Evolutionary conservation across 345 rosid genomes (phyloP).

Genomic region (Citrus reticulata): DNA sequence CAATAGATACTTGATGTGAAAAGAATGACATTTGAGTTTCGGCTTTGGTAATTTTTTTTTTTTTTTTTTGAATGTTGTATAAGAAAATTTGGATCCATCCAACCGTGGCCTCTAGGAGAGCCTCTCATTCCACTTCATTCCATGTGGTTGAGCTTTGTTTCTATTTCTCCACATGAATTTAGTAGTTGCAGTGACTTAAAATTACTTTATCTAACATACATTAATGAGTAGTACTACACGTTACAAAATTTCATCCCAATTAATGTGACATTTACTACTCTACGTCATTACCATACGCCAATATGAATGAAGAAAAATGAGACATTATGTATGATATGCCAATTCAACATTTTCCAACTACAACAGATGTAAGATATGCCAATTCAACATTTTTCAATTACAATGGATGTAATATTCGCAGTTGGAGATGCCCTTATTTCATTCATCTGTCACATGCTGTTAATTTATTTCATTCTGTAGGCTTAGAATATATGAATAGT

Average conservation of each 20-base stretch:
- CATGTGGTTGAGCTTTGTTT: neutral
- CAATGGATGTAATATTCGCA: neutral
- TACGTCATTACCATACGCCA: too few relatives aligned
- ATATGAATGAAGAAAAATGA: neutral
- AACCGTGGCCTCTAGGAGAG: neutral
- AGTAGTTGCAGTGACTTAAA: neutral
- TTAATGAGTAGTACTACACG: neutral
- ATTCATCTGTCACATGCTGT: neutral
- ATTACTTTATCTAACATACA: neutral
- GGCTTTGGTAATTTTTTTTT: neutral
- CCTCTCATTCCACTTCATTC: conserved; percentile 1
- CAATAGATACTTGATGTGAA: conserved; percentile 20
- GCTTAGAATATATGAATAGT: neutral
- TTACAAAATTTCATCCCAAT: too few relatives aligned
- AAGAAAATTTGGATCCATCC: conserved; percentile 4
- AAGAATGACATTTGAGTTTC: neutral
- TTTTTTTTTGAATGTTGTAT: conserved; percentile 4
- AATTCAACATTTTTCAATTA: neutral
- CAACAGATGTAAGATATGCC: neutral
- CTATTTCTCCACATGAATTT: neutral
- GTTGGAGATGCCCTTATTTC: neutral
- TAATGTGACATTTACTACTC: too few relatives aligned
- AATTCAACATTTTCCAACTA: neutral
- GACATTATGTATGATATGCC: neutral
- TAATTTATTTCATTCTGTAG: neutral